A percentile compares a stretch with the other conserved stretches of the same genome.
These are phyloP conservation scores for Turritis glabra DNA, from an alignment of 345 rosid species.

Conservation along the genomic window DNA sequence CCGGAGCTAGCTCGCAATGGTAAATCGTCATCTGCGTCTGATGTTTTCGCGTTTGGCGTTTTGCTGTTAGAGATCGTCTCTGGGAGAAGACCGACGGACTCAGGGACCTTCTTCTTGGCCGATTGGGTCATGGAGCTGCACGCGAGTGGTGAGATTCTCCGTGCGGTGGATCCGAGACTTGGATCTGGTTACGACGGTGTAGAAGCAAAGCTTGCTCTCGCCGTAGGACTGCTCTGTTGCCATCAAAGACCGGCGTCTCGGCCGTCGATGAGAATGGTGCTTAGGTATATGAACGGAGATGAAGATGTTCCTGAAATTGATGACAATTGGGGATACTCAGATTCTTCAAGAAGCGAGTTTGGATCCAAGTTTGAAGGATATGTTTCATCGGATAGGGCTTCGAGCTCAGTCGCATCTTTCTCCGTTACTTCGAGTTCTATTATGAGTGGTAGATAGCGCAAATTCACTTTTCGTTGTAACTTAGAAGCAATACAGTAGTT, in stretches of 20 bases:
- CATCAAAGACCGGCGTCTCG: constrained; percentile 46
- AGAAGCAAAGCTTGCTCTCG: constrained; percentile 53
- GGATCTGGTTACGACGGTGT: constrained; percentile 32
- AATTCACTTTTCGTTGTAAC: background rate
- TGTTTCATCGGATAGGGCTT: constrained; percentile 31
- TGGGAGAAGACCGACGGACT: constrained; percentile 40
- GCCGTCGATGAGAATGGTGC: constrained; percentile 61
- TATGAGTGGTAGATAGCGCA: constrained; percentile 45
- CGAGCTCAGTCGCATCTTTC: constrained; percentile 32
- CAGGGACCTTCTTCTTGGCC: constrained; percentile 33
- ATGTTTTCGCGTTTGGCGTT: constrained; percentile 41
- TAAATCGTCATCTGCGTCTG: constrained; percentile 36
- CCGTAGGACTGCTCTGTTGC: constrained; percentile 57
- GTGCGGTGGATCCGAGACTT: constrained; percentile 51
- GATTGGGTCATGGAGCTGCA: constrained; percentile 38
- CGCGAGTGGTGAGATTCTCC: constrained; percentile 37
- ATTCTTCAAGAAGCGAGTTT: constrained; percentile 20
- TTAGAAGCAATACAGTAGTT: background rate
- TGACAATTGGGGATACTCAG: constrained; percentile 25
- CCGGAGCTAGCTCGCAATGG: constrained; percentile 38
- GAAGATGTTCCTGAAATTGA: constrained; percentile 44
- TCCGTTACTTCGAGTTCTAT: constrained; percentile 42
- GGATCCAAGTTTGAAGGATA: constrained; percentile 28
- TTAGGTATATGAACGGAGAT: constrained; percentile 55
- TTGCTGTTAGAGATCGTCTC: constrained; percentile 35